These are phyloP conservation scores for Lactarius akahatsu DNA, from an alignment of 768 basidiomycete genomes.

Conservation along the genomic window DNA sequence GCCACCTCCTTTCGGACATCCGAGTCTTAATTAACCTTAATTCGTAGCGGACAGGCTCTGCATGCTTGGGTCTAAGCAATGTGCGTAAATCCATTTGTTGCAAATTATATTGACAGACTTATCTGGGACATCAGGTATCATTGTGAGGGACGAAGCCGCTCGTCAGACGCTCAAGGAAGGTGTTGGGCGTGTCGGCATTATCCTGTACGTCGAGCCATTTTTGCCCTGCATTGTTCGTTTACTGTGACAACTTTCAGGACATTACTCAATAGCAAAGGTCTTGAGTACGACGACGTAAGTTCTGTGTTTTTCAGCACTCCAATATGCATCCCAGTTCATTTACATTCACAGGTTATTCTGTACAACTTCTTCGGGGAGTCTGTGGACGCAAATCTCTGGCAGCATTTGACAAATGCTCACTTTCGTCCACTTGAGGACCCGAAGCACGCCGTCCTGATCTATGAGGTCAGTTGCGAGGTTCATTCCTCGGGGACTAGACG, in stretches of 20 bases:
- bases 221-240: neutral
- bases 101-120: too few relatives aligned
- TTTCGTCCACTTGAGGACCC: neutral
- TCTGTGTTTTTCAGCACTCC: neutral
- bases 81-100: too few relatives aligned
- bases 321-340: neutral
- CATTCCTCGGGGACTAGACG: neutral
- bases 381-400: conserved; percentile 35
- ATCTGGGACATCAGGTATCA: too few relatives aligned
- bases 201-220: conserved; percentile 46
- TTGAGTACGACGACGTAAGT: conserved; percentile 63
- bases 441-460: conserved; percentile 4
- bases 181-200: conserved; percentile 55
- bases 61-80: conserved; percentile 62
- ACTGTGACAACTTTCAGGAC: conserved; percentile 37
- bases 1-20: neutral
- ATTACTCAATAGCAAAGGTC: conserved; percentile 61
- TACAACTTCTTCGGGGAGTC: conserved; percentile 79
- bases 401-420: conserved; percentile 1
- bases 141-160: too few relatives aligned
- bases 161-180: too few relatives aligned
- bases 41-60: conserved; percentile 44
- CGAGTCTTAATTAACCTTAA: neutral
- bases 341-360: conserved; percentile 55
- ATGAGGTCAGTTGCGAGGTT: conserved; percentile 11